Evolutionary conservation across 331 rosid genomes (phyloP).

Genomic region (Phaseolus coccineus): DNA sequence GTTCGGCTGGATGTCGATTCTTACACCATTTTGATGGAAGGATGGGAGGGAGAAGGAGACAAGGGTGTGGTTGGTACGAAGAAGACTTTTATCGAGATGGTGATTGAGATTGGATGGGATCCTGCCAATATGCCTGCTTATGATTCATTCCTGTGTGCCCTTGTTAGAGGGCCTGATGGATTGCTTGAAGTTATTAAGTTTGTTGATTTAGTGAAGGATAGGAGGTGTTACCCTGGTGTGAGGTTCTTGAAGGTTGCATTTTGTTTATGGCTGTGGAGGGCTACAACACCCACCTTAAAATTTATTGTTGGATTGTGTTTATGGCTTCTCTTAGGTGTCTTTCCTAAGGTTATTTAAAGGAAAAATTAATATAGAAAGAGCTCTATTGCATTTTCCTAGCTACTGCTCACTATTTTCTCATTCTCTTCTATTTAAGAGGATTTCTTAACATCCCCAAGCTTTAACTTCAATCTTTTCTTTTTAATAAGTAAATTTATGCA

Average conservation of each 20-base stretch:
- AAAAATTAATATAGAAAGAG: background rate
- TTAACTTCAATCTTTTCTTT: background rate
- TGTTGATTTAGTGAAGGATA: slow-evolving; percentile 55
- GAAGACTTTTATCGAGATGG: slow-evolving; percentile 69
- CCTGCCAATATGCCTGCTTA: slow-evolving; percentile 65
- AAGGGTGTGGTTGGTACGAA: slow-evolving; percentile 57
- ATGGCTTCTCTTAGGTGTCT: background rate
- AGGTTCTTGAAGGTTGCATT: slow-evolving; percentile 66
- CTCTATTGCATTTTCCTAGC: background rate
- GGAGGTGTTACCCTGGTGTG: slow-evolving; percentile 65
- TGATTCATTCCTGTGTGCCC: slow-evolving; percentile 62
- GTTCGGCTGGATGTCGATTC: slow-evolving; percentile 62
- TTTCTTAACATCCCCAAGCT: slow-evolving; percentile 16
- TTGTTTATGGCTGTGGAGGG: too few relatives aligned
- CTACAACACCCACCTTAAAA: background rate
- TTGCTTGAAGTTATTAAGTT: slow-evolving; percentile 52
- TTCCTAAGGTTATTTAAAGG: background rate
- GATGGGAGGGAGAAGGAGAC: slow-evolving; percentile 67
- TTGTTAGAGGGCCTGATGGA: slow-evolving; percentile 63
- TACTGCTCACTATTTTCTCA: background rate
- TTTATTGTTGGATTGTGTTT: background rate
- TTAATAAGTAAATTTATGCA: background rate
- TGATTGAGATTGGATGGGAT: slow-evolving; percentile 71
- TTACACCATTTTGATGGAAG: slow-evolving; percentile 69
- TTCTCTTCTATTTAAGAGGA: background rate